A percentile compares a stretch with the other conserved stretches of the same genome.
These are phyloP conservation scores for Vachellia collinsii DNA, from an alignment of 306 rosid genomes.

Conservation along the genomic window DNA sequence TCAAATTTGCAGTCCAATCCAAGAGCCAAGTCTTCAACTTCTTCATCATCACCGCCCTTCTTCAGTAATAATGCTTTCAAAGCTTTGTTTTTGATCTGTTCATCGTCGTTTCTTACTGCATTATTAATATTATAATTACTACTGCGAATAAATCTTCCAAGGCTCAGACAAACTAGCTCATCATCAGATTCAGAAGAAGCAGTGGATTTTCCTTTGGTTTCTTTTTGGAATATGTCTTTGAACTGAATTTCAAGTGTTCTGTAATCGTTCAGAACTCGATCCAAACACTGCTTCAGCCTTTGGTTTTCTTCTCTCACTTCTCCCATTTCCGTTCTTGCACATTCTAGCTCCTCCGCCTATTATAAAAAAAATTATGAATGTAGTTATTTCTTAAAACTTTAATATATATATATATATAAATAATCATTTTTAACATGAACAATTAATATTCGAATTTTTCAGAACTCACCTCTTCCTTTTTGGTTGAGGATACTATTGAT, in stretches of 20 bases:
- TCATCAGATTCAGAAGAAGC: slow-evolving; percentile 48
- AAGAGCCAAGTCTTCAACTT: slow-evolving; percentile 50
- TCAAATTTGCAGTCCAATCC: slow-evolving; percentile 61
- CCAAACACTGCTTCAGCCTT: slow-evolving; percentile 61
- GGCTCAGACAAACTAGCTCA: slow-evolving; percentile 65
- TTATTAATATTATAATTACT: neutral
- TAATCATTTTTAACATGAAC: no score
- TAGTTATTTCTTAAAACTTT: no score
- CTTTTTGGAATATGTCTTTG: slow-evolving; percentile 42
- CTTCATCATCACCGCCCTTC: slow-evolving; percentile 5
- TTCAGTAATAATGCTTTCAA: slow-evolving; percentile 23
- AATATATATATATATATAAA: no score
- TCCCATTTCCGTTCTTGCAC: slow-evolving; percentile 66
- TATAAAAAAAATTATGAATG: neutral
- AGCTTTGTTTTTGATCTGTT: slow-evolving; percentile 39
- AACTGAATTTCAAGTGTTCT: slow-evolving; percentile 56
- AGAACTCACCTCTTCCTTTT: slow-evolving; percentile 52
- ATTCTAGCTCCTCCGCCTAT: slow-evolving; percentile 56
- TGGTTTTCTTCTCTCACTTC: slow-evolving; percentile 71
- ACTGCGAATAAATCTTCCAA: slow-evolving; percentile 55
- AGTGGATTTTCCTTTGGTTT: slow-evolving; percentile 38
- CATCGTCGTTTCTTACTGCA: slow-evolving; percentile 21
- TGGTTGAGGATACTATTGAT: slow-evolving; percentile 34
- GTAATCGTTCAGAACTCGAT: slow-evolving; percentile 60
- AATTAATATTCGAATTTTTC: neutral